Conservation (phyloP, 352 stramenopile genomes). For the Pythium dissimile region DNA sequence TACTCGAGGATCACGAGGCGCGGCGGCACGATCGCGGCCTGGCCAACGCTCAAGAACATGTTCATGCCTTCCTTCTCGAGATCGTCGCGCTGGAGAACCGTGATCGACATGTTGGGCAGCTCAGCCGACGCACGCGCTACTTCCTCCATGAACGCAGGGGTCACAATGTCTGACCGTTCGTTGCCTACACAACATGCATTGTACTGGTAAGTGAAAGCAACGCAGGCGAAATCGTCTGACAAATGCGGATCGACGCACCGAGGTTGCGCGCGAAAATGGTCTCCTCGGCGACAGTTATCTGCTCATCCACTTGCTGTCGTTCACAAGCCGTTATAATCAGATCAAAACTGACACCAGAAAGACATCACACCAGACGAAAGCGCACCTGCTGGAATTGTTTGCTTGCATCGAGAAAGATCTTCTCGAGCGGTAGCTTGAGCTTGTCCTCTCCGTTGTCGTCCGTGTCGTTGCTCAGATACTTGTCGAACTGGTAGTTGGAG, state of each 20-base stretch:
- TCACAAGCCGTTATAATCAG: background rate
- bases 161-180: conserved; percentile 72
- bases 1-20: conserved; percentile 87
- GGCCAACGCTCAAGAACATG: conserved; percentile 83
- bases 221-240: background rate
- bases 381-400: conserved; percentile 55
- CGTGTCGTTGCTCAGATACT: conserved; percentile 63
- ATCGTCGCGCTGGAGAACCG: conserved; percentile 77
- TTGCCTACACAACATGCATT: conserved; percentile 36
- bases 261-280: conserved; percentile 85
- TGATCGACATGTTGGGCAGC: conserved; percentile 76
- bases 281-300: conserved; percentile 67
- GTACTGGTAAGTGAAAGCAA: background rate
- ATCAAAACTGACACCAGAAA: background rate
- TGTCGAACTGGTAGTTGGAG: conserved; percentile 87
- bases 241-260: conserved; percentile 27
- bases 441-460: conserved; percentile 61
- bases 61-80: conserved; percentile 76
- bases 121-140: conserved; percentile 59
- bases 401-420: conserved; percentile 56
- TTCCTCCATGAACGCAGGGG: conserved; percentile 80
- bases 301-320: conserved; percentile 51
- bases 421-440: conserved; percentile 58
- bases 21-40: conserved; percentile 63
- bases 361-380: background rate